Base-by-base conservation (phyloP, 1,284 basidiomycete genomes). In the Moesziomyces sp. region DNA sequence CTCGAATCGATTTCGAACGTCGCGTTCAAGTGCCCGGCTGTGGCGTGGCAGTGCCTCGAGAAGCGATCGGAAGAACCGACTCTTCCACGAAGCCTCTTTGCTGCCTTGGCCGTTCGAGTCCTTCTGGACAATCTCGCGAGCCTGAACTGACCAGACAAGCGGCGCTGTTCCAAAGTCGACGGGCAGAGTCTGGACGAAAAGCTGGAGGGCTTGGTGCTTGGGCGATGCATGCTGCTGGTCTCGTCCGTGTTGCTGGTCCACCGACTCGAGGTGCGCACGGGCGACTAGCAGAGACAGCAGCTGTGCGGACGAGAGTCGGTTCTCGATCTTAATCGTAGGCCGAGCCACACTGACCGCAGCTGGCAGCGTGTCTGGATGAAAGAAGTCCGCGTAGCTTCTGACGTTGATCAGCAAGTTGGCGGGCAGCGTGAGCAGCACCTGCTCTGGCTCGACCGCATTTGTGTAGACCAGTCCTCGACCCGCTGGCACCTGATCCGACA, bases 181-280 rank as follows among this genome's bases (percentile, higher is more conserved):
- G 3, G 78, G 78, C n/a, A 80, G 55, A 2, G 76, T 77, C 21
- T 48, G 46, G 3, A 76, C 52, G 46, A 80, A 78, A 2, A 68
- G 47, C 19, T 52, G 44, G n/a, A 78, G 44, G n/a, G 54, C 49
- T 19, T 54, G 38, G 19, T 58, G 49, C n/a, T 55, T 68, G 10
- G 9, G 23, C 24, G 51, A 28, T 18, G 16, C 42, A 19, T 51
- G 19, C 16, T 23, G 1, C 14, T 21, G 16, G 18, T 40, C 24
- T 40, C 38, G 23, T 23, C 24, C 24, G 11, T 28, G 14, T 33
- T 26, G 2, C 45, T 30, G n/a, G 30, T 45, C 16, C 6, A 46
- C 54, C n/a, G 45, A n/a, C 50, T 60, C 52, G 24, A 67, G 19
- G 44, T 49, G 43, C 3, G 56, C 46, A 1, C 65, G 50, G n/a